phyloP scores from a whole-genome alignment of 106 monocot genomes.

The Dendrobium catenatum region DNA sequence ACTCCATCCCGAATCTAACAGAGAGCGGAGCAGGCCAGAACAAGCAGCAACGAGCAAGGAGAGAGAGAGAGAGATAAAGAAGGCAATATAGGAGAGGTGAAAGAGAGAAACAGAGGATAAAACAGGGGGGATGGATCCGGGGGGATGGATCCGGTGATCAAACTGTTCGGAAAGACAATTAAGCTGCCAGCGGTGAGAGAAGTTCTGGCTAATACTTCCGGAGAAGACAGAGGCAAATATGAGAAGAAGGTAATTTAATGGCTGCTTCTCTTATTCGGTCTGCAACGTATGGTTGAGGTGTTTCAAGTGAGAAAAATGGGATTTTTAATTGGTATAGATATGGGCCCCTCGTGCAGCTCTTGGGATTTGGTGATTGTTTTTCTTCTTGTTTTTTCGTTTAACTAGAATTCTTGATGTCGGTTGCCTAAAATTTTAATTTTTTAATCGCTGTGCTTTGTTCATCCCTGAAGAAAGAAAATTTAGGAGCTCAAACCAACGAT shows the following conservation, averaged over 20 bases:
- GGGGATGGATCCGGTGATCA: too few relatives aligned
- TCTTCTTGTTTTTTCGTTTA: not conserved
- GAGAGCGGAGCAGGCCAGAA: not conserved
- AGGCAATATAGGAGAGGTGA: not conserved
- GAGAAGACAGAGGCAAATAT: too few relatives aligned
- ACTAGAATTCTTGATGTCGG: not conserved
- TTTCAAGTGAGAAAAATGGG: not conserved
- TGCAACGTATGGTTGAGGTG: too few relatives aligned
- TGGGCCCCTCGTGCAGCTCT: not conserved
- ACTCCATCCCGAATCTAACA: too few relatives aligned
- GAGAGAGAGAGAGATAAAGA: not conserved
- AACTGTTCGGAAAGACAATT: too few relatives aligned
- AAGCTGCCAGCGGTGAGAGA: too few relatives aligned
- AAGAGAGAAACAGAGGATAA: not conserved
- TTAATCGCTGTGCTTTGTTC: not conserved
- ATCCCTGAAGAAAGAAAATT: too few relatives aligned
- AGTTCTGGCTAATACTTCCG: too few relatives aligned
- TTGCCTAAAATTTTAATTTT: not conserved
- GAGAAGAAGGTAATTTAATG: constrained; percentile 16
- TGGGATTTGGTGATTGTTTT: too few relatives aligned
- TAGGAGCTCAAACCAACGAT: too few relatives aligned
- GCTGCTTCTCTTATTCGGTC: not conserved
- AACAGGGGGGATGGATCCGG: too few relatives aligned
- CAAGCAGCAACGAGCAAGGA: not conserved
- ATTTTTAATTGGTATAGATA: not conserved